phyloP scores from a whole-genome alignment of 176 grass and related monocot species.

The Rhynchospora tenuis region DNA sequence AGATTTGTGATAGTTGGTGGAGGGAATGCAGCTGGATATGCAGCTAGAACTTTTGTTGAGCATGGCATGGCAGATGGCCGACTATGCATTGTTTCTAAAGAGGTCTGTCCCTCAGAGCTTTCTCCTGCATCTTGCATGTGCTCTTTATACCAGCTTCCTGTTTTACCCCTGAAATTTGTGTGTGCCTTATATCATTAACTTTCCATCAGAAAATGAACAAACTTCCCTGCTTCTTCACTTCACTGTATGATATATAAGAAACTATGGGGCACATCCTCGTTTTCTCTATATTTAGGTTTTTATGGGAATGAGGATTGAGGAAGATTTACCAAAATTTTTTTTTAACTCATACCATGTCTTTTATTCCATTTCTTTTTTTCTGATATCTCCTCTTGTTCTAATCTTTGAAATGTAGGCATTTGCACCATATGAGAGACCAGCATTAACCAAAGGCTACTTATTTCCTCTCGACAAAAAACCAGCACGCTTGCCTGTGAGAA shows the following conservation, averaged over 20 bases:
- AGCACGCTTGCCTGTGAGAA: slow-evolving; percentile 81
- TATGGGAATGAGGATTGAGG: not conserved
- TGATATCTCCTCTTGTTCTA: not conserved
- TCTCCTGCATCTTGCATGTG: not conserved
- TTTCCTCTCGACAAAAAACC: slow-evolving; percentile 93
- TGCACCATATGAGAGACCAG: slow-evolving; percentile 82
- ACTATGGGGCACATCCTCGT: not conserved
- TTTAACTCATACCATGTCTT: not conserved
- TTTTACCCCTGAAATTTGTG: not conserved
- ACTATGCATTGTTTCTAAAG: slow-evolving; percentile 91
- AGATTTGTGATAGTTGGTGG: slow-evolving; percentile 95
- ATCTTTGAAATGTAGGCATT: slow-evolving; percentile 40
- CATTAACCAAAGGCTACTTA: slow-evolving; percentile 88
- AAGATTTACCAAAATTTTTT: not conserved
- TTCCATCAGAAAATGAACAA: not conserved
- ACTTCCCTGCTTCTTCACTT: not conserved
- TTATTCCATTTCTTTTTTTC: not conserved
- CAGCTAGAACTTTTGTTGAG: slow-evolving; percentile 76
- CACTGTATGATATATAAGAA: not conserved
- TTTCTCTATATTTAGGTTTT: not conserved
- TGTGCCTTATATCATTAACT: not conserved
- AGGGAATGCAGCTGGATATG: slow-evolving; percentile 84
- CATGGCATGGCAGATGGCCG: slow-evolving; percentile 80
- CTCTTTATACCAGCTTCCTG: not conserved
- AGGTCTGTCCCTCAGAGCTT: slow-evolving; percentile 37